Percentiles rank a stretch among this genome's conserved stretches.
These are phyloP conservation scores for Aureobasidium sp. DNA, from an alignment of 2,329 filamentous ascomycete species.

Conservation along the genomic window DNA sequence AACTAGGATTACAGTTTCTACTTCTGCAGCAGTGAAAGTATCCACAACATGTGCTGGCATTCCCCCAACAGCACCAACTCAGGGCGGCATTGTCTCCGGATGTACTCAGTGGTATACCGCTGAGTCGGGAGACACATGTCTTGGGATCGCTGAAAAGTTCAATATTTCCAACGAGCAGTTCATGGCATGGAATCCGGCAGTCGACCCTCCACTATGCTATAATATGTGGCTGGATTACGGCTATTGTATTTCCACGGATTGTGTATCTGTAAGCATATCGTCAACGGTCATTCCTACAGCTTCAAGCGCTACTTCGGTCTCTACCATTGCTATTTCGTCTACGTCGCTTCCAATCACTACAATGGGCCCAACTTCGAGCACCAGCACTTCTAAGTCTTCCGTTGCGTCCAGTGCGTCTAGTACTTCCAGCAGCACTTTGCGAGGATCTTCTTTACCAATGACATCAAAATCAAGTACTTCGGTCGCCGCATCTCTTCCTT, in stretches of 20 bases:
- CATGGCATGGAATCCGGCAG: conserved; percentile 24
- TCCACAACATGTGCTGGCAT: conserved; percentile 12
- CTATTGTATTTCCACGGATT: conserved; percentile 23
- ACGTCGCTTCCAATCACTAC: conserved; percentile 30
- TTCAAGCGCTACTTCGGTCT: conserved; percentile 32
- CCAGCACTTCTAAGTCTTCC: not conserved
- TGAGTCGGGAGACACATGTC: conserved; percentile 22
- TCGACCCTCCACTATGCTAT: conserved; percentile 20
- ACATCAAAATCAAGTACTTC: not conserved
- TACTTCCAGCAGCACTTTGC: not conserved
- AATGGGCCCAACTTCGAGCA: not conserved
- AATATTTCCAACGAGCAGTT: conserved; percentile 21
- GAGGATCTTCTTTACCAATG: not conserved
- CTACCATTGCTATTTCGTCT: conserved; percentile 41
- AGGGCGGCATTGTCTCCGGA: conserved; percentile 20
- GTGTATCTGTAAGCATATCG: not conserved
- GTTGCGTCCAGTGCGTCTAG: not conserved
- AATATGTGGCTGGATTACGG: conserved; percentile 21
- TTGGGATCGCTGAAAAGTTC: conserved; percentile 18
- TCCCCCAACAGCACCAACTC: conserved; percentile 21
- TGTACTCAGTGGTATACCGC: conserved; percentile 25
- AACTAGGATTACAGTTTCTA: not conserved
- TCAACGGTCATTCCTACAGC: not conserved
- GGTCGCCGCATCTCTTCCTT: not conserved
- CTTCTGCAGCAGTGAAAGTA: not conserved